Conservation (phyloP, 2,329 filamentous ascomycete species). For the Colletotrichum graminicola region DNA sequence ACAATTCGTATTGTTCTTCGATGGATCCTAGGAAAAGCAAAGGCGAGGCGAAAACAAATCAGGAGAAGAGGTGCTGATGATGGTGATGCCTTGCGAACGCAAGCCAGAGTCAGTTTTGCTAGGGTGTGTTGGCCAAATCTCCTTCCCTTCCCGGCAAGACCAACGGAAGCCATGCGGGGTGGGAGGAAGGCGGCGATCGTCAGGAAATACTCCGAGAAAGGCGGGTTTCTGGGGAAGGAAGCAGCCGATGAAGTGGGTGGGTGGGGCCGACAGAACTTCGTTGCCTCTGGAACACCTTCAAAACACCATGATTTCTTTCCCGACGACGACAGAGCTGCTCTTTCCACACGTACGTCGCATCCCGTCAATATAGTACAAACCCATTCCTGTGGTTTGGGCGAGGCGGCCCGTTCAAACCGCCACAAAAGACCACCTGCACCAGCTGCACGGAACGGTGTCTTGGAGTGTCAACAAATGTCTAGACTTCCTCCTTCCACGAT, state of each 20-base stretch:
- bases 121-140: not conserved
- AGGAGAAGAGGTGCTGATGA: conserved; percentile 2
- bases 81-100: conserved; percentile 9
- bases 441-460: not conserved
- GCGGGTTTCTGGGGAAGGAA: conserved; percentile 25
- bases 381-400: not conserved
- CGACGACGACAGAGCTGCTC: conserved; percentile 15
- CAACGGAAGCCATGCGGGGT: conserved; percentile 7
- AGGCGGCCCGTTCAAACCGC: not conserved
- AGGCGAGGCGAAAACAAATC: not conserved
- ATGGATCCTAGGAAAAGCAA: not conserved
- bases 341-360: not conserved
- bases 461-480: not conserved
- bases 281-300: conserved; percentile 37
- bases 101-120: not conserved
- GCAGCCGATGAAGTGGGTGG: conserved; percentile 11
- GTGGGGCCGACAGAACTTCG: conserved; percentile 34
- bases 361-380: conserved; percentile 3
- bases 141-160: not conserved
- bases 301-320: conserved; percentile 38
- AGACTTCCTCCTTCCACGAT: not conserved
- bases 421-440: not conserved
- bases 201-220: conserved; percentile 31
- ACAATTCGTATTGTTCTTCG: not conserved
- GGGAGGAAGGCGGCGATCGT: conserved; percentile 7